These are phyloP conservation scores for Rhodotorula sp. DNA, from an alignment of 1,284 basidiomycete species.

Conservation along the genomic window DNA sequence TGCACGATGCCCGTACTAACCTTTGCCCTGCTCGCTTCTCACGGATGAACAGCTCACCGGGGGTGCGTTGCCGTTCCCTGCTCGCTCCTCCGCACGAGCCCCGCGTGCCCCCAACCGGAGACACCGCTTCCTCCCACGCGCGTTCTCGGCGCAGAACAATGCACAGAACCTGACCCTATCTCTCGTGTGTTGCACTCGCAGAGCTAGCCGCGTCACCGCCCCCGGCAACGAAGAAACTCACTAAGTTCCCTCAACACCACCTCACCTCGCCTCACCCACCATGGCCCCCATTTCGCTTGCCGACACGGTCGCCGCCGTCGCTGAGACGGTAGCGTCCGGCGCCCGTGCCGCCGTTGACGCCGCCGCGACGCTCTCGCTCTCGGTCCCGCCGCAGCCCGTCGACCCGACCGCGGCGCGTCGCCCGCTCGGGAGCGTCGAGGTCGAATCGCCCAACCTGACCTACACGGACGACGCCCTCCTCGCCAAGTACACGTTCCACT, in stretches of 20 bases:
- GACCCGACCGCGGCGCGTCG: conserved; percentile 82
- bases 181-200: not conserved
- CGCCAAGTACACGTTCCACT: conserved; percentile 76
- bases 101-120: not conserved
- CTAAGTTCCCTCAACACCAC: conserved; percentile 11
- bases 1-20: not conserved
- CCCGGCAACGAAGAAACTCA: conserved; percentile 33
- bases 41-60: conserved; percentile 1
- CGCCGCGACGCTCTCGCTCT: conserved; percentile 39
- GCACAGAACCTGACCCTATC: not conserved
- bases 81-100: not conserved
- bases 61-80: not conserved
- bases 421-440: conserved; percentile 70
- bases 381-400: conserved; percentile 50
- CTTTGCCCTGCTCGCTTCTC: not conserved
- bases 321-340: conserved; percentile 65
- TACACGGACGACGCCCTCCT: conserved; percentile 82
- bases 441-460: conserved; percentile 76
- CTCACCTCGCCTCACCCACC: conserved; percentile 18
- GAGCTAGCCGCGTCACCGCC: conserved; percentile 15
- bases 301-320: conserved; percentile 8
- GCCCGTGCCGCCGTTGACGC: conserved; percentile 56
- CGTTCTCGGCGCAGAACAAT: not conserved
- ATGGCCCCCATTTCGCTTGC: conserved; percentile 51
- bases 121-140: not conserved